Base-by-base conservation (phyloP, 306 rosid genomes). In the barrel medic (Medicago truncatula) region DNA sequence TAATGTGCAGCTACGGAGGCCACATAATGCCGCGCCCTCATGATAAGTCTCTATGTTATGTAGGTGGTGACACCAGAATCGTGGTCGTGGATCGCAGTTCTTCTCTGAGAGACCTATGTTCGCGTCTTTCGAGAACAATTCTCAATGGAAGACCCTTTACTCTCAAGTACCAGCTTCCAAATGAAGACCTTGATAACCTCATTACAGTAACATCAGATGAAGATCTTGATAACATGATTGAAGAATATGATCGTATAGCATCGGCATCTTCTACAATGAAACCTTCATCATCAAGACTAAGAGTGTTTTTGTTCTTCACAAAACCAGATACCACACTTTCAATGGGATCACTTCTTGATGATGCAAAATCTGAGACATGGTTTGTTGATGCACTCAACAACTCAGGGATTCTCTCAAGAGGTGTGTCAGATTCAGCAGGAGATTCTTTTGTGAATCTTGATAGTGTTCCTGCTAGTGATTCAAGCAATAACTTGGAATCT, bases 1-100 rank as follows among this genome's bases (percentile, higher is more conserved):
- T 96, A 4, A 96, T 96, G 99, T 92, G 99, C 79, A 92, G 99
- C 86, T 96, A 88, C 28, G 99, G 99, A 6, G 99, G 99, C 62
- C 99, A 90, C 75, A 92, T 96, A 81, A 87, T 96, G 82, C 98
- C 99, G 0, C 99, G 98, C 1, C 99, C 99, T 0, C 98, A 90
- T 3, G 97, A 96, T 76, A 96, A 90, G 74, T 79, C 97, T 3
- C 97, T 96, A 58, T 87, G 93, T 82, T 96, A 92, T 28, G 86
- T 92, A n/a, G 97, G 98, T 21, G 98, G 99, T 0, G 98, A 96
- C 40, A 96, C 99, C 0, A 89, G 97, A 20, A 96, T 96, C 7
- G 86, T 96, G 12, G 93, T 90, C 11, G 87, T 84, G 17, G 97
- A 96, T 9, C 91, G 98, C 1, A 78, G 80, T 14, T 82, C 97